A percentile compares a stretch with the other conserved stretches of the same genome.
Evolutionary conservation across 345 rosid genomes (phyloP).

Genomic region (Aquilaria sinensis): DNA sequence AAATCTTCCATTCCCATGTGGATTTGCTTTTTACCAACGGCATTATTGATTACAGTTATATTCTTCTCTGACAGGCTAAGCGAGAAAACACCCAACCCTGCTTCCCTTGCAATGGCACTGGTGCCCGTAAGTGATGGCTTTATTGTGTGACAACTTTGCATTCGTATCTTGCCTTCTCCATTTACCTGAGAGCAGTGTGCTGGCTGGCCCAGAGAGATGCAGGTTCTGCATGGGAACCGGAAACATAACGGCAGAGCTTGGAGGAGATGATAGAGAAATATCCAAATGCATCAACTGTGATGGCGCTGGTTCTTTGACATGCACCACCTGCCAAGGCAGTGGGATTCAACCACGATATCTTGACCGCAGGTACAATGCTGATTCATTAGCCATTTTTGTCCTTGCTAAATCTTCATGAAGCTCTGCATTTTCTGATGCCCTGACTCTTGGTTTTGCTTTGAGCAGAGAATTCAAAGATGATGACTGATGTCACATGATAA

Average conservation of each 20-base stretch:
- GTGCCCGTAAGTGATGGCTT: constrained; percentile 65
- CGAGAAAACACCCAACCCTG: constrained; percentile 91
- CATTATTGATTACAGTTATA: too few species aligned
- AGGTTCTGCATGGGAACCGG: constrained; percentile 89
- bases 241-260: constrained; percentile 55
- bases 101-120: constrained; percentile 89
- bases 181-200: too few species aligned
- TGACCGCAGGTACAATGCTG: constrained; percentile 68
- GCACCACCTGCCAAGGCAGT: constrained; percentile 94
- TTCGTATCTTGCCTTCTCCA: not conserved
- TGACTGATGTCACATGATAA: constrained; percentile 30
- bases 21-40: not conserved
- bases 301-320: constrained; percentile 76
- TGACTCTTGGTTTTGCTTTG: not conserved
- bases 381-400: not conserved
- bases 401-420: not conserved
- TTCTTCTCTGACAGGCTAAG: constrained; percentile 43
- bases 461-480: constrained; percentile 65
- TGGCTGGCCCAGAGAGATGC: constrained; percentile 51
- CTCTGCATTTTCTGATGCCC: not conserved
- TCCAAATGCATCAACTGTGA: constrained; percentile 80
- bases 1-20: not conserved
- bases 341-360: constrained; percentile 98
- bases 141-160: not conserved
- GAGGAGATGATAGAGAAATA: constrained; percentile 73